These are phyloP conservation scores for Lithospermum erythrorhizon DNA, from an alignment of 257 asterid species.

Conservation along the genomic window DNA sequence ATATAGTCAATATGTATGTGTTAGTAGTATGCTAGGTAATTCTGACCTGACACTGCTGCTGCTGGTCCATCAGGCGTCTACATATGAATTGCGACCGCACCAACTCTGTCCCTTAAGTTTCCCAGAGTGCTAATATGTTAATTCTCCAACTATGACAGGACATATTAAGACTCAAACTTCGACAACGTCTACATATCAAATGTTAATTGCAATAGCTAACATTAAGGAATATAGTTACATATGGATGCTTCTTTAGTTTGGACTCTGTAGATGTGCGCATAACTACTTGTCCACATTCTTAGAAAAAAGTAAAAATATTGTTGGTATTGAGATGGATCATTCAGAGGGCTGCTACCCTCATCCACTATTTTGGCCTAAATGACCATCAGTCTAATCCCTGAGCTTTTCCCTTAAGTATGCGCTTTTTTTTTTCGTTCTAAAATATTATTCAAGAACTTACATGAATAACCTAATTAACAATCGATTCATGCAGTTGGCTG, in stretches of 20 bases:
- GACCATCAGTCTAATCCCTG: too few relatives aligned
- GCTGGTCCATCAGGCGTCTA: background rate
- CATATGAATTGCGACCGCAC: background rate
- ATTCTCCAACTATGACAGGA: background rate
- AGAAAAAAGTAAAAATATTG: background rate
- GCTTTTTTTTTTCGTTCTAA: background rate
- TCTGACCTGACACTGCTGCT: too few relatives aligned
- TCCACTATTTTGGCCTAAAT: too few relatives aligned
- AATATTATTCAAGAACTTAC: background rate
- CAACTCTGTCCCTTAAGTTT: background rate
- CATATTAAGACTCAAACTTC: background rate
- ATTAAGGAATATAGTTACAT: background rate
- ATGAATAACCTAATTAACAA: too few relatives aligned
- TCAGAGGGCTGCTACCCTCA: too few relatives aligned
- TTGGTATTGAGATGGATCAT: too few relatives aligned
- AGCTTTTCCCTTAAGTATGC: background rate
- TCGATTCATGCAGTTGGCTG: slow-evolving; percentile 66
- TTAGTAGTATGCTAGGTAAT: slow-evolving; percentile 36
- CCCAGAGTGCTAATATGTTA: background rate
- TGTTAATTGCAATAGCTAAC: too few relatives aligned
- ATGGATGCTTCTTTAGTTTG: background rate
- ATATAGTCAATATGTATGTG: background rate
- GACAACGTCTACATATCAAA: background rate
- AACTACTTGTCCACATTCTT: too few relatives aligned
- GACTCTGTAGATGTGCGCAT: background rate